Conservation (phyloP, 306 rosid genomes). For the Vigna angularis region DNA sequence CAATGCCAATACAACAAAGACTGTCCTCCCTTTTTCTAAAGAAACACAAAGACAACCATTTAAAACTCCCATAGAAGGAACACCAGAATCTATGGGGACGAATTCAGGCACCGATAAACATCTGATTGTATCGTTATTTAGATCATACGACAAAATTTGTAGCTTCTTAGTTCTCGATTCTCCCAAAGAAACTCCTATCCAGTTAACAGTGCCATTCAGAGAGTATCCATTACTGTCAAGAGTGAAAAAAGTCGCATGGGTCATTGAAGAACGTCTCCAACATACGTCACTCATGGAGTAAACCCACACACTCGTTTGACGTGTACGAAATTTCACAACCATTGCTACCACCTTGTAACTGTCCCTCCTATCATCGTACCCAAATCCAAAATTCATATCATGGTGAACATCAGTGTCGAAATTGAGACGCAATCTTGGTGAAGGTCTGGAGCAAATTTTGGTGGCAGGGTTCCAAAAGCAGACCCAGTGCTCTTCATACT, state of each 20-base stretch:
- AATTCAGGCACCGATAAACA: neutral
- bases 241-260: neutral
- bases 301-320: neutral
- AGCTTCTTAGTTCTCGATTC: no score
- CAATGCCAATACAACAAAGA: neutral
- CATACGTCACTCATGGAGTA: neutral
- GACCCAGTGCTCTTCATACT: neutral
- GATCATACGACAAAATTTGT: neutral
- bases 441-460: neutral
- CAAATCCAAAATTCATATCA: neutral
- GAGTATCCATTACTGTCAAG: neutral
- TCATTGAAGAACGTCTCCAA: neutral
- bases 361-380: neutral
- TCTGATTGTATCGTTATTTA: neutral
- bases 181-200: neutral
- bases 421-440: neutral
- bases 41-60: neutral
- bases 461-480: neutral
- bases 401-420: rapidly evolving
- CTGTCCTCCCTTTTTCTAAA: neutral
- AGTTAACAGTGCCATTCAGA: neutral
- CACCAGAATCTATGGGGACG: no score
- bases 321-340: neutral
- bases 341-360: neutral
- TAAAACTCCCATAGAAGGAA: neutral